These are phyloP conservation scores for Aspergillus spinulosporus DNA, from an alignment of 2,329 filamentous ascomycete genomes.

Conservation along the genomic window DNA sequence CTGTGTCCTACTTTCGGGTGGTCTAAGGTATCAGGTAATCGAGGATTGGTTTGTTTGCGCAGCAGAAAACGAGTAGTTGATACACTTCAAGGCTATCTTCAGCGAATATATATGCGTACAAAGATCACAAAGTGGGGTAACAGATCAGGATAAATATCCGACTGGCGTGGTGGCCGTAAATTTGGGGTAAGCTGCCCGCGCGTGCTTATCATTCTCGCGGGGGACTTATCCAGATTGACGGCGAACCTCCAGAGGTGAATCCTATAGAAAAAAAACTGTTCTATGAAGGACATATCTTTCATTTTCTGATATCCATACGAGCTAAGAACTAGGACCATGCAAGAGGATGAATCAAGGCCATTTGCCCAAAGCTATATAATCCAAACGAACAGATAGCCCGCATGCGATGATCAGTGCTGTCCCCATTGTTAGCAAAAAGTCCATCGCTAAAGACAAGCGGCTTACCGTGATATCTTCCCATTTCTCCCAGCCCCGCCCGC, in stretches of 20 bases:
- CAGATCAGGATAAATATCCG: conserved; percentile 18
- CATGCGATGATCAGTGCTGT: conserved; percentile 24
- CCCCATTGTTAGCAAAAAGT: conserved; percentile 1
- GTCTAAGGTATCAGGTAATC: neutral
- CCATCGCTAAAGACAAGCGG: neutral
- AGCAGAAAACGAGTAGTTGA: neutral
- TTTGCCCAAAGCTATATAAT: neutral
- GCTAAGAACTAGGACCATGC: neutral
- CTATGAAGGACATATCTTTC: neutral
- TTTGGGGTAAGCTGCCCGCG: neutral
- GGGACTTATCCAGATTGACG: conserved; percentile 8
- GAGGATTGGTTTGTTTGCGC: neutral
- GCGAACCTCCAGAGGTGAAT: neutral
- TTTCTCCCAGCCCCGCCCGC: conserved; percentile 88
- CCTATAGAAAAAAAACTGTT: neutral
- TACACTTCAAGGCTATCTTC: neutral
- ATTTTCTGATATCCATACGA: neutral
- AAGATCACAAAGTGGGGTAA: conserved; percentile 2
- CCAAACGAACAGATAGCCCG: neutral
- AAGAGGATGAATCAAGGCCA: neutral
- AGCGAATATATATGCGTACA: neutral
- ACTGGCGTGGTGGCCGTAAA: conserved; percentile 14
- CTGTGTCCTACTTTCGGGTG: neutral
- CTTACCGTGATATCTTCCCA: conserved; percentile 49
- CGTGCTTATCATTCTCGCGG: conserved; percentile 4